phyloP scores from a whole-genome alignment of 257 asterid species.

The Primulina huaijiensis region DNA sequence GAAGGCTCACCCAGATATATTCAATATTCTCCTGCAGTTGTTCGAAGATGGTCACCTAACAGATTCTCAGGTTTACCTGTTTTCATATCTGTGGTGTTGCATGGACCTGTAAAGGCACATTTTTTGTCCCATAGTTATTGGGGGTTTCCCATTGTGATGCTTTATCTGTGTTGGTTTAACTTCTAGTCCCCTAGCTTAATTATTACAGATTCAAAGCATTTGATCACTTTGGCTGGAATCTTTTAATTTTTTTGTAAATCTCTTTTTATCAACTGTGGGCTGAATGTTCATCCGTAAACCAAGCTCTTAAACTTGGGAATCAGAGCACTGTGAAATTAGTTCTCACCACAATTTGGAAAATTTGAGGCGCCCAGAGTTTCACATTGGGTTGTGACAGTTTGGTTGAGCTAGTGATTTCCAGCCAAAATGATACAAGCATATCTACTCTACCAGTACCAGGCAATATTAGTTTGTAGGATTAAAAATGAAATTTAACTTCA shows the following conservation, averaged over 20 bases:
- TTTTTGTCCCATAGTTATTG: background rate
- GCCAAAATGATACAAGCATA: background rate
- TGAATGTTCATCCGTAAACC: background rate
- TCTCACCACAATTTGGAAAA: background rate
- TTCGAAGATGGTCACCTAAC: constrained; percentile 98
- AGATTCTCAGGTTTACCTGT: constrained; percentile 79
- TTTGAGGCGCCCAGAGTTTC: background rate
- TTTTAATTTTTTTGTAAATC: background rate
- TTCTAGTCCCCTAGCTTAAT: background rate
- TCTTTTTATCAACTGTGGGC: background rate
- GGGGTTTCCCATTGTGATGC: background rate
- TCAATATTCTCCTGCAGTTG: constrained; percentile 90
- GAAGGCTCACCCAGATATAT: constrained; percentile 96
- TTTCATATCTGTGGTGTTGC: constrained; percentile 15
- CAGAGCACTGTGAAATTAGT: background rate
- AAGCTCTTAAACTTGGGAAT: background rate
- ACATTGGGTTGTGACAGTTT: background rate
- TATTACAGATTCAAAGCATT: background rate
- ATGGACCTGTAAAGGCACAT: background rate
- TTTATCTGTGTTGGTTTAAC: background rate
- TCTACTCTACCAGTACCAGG: background rate
- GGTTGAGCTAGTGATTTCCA: background rate
- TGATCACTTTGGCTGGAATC: background rate
- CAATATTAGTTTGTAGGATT: background rate
- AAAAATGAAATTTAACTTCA: background rate